Evolutionary conservation across 257 asterid genomes (phyloP).

Genomic region (Hygrophila difformis): DNA sequence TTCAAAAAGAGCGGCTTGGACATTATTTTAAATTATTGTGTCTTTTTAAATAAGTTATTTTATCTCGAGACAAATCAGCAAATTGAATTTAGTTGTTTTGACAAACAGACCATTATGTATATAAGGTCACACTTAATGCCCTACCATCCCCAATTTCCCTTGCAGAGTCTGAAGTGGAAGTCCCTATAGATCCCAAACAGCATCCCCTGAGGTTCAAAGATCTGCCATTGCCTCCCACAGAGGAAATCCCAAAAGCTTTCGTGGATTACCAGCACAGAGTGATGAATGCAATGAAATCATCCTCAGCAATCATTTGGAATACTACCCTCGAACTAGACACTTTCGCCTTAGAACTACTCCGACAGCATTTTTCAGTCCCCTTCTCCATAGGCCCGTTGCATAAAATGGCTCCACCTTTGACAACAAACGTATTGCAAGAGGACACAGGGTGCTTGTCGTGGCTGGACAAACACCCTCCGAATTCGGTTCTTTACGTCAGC

Average conservation of each 20-base stretch:
- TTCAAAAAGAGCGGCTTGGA: no score
- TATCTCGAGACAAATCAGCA: no score
- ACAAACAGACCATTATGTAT: no score
- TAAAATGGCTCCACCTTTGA: slow-evolving; percentile 21
- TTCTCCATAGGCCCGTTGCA: slow-evolving; percentile 42
- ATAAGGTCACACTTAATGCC: neutral
- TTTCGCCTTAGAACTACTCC: slow-evolving; percentile 15
- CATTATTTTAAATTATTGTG: no score
- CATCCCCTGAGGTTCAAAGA: slow-evolving; percentile 27
- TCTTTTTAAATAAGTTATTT: no score
- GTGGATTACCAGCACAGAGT: no score
- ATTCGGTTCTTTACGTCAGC: slow-evolving; percentile 38
- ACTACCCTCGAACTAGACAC: slow-evolving; percentile 43
- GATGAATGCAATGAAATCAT: slow-evolving; percentile 25
- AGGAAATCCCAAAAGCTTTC: no score
- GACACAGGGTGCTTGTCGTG: slow-evolving; percentile 38
- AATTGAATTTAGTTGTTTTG: neutral
- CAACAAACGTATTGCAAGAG: slow-evolving; percentile 25
- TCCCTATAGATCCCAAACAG: slow-evolving; percentile 22
- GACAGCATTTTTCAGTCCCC: slow-evolving; percentile 27
- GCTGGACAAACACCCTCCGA: slow-evolving; percentile 30
- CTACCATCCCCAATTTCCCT: no score
- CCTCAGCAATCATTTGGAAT: slow-evolving; percentile 40
- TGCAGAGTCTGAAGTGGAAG: slow-evolving; percentile 22
- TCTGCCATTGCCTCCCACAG: no score